Evolutionary conservation across 257 asterid genomes (phyloP).

Genomic region (Apocynum venetum): DNA sequence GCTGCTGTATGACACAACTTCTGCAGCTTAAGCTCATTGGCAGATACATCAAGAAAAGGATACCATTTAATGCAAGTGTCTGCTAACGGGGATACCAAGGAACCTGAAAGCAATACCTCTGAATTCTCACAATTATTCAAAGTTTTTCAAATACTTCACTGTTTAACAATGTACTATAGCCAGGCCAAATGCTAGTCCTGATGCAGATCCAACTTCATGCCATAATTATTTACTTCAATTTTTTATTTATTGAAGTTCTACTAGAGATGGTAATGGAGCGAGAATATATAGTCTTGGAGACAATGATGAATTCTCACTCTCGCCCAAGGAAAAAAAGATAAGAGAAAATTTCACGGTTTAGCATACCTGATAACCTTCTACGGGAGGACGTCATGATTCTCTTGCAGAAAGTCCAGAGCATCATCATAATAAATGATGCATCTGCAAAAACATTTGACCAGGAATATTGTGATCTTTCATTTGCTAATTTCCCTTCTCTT

Average conservation of each 20-base stretch:
- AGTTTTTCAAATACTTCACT: background rate
- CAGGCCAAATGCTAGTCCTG: background rate
- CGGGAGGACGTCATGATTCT: conserved; percentile 16
- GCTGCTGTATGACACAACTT: conserved; percentile 10
- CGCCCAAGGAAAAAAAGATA: background rate
- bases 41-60: conserved; percentile 20
- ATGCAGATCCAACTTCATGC: background rate
- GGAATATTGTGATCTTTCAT: conserved; percentile 6
- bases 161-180: background rate
- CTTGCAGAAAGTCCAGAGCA: conserved; percentile 24
- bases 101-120: conserved; percentile 9
- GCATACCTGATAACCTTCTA: conserved; percentile 16
- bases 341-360: conserved; percentile 20
- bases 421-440: conserved; percentile 28
- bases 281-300: conserved; percentile 23
- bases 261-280: conserved; percentile 22
- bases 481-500: background rate
- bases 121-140: conserved; percentile 5
- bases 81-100: conserved; percentile 3
- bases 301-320: conserved; percentile 29
- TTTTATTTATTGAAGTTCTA: background rate
- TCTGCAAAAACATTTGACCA: conserved; percentile 18
- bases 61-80: conserved; percentile 16
- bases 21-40: conserved; percentile 9
- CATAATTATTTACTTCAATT: conserved; percentile 10